Conservation (phyloP, 2,329 filamentous ascomycete genomes). For the Diaporthe velutina region DNA sequence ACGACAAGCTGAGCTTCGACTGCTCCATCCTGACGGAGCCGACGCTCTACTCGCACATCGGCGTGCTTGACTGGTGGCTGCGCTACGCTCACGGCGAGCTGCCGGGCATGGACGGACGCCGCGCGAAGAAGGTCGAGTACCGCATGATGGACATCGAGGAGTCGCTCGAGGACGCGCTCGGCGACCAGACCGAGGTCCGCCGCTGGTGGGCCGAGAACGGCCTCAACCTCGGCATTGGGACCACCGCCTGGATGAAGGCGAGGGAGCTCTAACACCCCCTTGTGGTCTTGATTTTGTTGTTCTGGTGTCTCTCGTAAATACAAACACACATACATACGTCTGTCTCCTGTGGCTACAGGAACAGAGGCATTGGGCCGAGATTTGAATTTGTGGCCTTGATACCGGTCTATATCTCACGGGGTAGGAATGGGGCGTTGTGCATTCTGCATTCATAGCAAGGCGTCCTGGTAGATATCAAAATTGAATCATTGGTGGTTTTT, state of each 20-base stretch:
- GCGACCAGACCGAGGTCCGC: slow-evolving; percentile 77
- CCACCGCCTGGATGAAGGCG: slow-evolving; percentile 90
- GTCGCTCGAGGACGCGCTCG: slow-evolving; percentile 88
- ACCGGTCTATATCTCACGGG: not conserved
- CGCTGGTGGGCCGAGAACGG: slow-evolving; percentile 92
- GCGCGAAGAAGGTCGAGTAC: slow-evolving; percentile 84
- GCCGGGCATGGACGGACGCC: slow-evolving; percentile 65
- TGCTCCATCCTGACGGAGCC: slow-evolving; percentile 76
- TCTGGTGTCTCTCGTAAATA: not conserved
- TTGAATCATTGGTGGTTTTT: not conserved
- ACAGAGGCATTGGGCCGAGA: not conserved
- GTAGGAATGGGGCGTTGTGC: slow-evolving; percentile 1
- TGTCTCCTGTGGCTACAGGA: not conserved
- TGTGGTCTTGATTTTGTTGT: not conserved
- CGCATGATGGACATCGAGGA: slow-evolving; percentile 97
- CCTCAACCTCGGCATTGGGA: slow-evolving; percentile 83
- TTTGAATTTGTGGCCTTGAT: not conserved
- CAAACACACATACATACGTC: not conserved
- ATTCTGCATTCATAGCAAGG: slow-evolving; percentile 32
- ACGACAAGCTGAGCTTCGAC: slow-evolving; percentile 57
- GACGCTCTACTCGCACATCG: slow-evolving; percentile 86
- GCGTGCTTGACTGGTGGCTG: slow-evolving; percentile 94
- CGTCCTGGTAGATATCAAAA: slow-evolving; percentile 37
- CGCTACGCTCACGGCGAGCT: slow-evolving; percentile 71
- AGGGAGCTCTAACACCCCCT: slow-evolving; percentile 78